Conservation (phyloP, 1,284 basidiomycete genomes). For the Boletus sp. region DNA sequence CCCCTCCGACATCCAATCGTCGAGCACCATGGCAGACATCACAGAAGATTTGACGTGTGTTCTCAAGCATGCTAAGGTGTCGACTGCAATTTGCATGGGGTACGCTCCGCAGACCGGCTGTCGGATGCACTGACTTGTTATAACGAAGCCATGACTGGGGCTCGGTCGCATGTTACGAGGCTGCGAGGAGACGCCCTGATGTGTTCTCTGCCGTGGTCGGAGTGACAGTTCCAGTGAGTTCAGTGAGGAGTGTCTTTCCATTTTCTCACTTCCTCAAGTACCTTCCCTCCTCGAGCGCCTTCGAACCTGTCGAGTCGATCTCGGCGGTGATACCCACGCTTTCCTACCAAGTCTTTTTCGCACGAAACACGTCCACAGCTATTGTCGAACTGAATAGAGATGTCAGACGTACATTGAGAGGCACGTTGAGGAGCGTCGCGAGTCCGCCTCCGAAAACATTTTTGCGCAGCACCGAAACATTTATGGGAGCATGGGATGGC, state of each 20-base stretch:
- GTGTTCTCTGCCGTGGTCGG: conserved; percentile 59
- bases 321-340: conserved; percentile 45
- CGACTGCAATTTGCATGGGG: conserved; percentile 59
- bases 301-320: conserved; percentile 44
- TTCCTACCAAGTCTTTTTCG: conserved; percentile 61
- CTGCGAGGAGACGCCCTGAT: conserved; percentile 60
- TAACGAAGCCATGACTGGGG: conserved; percentile 67
- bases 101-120: conserved; percentile 19
- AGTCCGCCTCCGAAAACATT: conserved; percentile 55
- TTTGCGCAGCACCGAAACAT: conserved; percentile 45
- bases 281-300: conserved; percentile 44
- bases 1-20: conserved; percentile 55
- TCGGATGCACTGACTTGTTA: not conserved
- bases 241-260: not conserved
- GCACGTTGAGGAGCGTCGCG: conserved; percentile 45
- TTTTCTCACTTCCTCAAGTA: conserved; percentile 40
- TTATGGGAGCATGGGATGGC: conserved; percentile 45
- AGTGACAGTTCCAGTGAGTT: conserved; percentile 51
- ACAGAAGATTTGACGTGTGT: conserved; percentile 60
- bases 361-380: conserved; percentile 44
- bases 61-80: conserved; percentile 46
- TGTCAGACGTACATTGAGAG: conserved; percentile 51
- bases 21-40: conserved; percentile 56
- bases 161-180: conserved; percentile 59
- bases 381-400: conserved; percentile 51